Percentiles rank a stretch among this genome's conserved stretches.
phyloP scores from a whole-genome alignment of 306 rosid species.

The Quillaja saponaria region DNA sequence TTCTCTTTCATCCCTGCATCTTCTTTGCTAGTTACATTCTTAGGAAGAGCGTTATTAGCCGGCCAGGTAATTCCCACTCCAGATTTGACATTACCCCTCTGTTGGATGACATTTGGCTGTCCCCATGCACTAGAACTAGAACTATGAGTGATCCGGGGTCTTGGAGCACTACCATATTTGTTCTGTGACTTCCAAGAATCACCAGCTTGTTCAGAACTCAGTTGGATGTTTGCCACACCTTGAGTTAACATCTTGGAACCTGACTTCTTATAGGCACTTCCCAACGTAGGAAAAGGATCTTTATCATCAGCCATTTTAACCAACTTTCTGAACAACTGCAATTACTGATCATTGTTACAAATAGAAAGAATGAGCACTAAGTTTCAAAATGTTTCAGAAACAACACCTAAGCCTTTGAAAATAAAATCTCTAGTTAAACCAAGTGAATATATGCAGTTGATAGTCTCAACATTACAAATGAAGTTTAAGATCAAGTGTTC shows the following conservation, averaged over 20 bases:
- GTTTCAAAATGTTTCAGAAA: slow-evolving; percentile 5
- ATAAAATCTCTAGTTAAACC: slow-evolving; percentile 4
- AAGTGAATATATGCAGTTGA: background rate
- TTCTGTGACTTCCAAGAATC: background rate
- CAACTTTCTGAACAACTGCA: background rate
- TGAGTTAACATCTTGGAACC: slow-evolving; percentile 16
- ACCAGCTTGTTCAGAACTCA: slow-evolving; percentile 26
- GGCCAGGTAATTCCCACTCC: slow-evolving; percentile 21
- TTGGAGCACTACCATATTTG: slow-evolving; percentile 26
- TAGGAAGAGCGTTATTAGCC: slow-evolving; percentile 12
- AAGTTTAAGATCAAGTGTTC: background rate
- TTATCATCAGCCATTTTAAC: slow-evolving; percentile 34
- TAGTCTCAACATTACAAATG: background rate
- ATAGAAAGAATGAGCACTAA: slow-evolving; percentile 1
- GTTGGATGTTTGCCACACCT: slow-evolving; percentile 9
- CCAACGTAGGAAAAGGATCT: slow-evolving; percentile 42
- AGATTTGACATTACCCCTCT: slow-evolving; percentile 18
- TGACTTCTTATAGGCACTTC: slow-evolving; percentile 33
- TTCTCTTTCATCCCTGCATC: background rate
- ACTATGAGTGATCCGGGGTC: slow-evolving; percentile 28
- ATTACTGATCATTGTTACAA: slow-evolving; percentile 14
- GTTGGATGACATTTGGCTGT: slow-evolving; percentile 13
- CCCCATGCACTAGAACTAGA: slow-evolving; percentile 37
- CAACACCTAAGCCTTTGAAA: slow-evolving; percentile 4
- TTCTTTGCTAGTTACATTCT: slow-evolving; percentile 10